These are phyloP conservation scores for Populus hybrid DNA, from an alignment of 441 rosid genomes.

Conservation along the genomic window DNA sequence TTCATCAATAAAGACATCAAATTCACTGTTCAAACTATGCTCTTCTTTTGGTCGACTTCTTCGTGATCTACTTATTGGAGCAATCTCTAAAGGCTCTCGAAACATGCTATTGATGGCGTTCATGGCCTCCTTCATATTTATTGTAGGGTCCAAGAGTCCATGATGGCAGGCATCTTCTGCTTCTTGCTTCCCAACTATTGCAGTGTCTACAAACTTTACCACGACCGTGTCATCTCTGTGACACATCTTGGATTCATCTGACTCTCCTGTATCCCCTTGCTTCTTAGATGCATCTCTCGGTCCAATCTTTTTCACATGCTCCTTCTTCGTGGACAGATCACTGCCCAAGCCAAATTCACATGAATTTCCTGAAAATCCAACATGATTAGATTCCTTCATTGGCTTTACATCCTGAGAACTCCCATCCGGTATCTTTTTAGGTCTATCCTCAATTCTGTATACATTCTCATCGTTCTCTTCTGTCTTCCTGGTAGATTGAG, in stretches of 20 bases:
- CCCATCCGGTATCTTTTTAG: constrained; percentile 9
- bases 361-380: not conserved
- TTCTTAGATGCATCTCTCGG: constrained; percentile 20
- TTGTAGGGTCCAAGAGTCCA: constrained; percentile 81
- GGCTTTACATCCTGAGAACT: constrained; percentile 25
- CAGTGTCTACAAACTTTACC: constrained; percentile 62
- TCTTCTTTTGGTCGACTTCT: constrained; percentile 38
- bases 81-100: constrained; percentile 69
- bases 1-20: constrained; percentile 58
- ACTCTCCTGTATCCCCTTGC: constrained; percentile 29
- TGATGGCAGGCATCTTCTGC: constrained; percentile 83
- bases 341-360: not conserved
- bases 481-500: constrained; percentile 27
- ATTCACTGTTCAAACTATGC: constrained; percentile 28
- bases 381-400: constrained; percentile 19
- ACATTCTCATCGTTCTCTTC: constrained; percentile 32
- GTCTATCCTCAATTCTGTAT: constrained; percentile 14
- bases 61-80: constrained; percentile 38
- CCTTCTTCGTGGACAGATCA: constrained; percentile 8
- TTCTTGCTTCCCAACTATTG: constrained; percentile 68
- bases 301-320: constrained; percentile 9
- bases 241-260: constrained; percentile 28
- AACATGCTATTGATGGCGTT: constrained; percentile 79
- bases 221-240: constrained; percentile 45
- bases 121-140: constrained; percentile 85